Conservation (phyloP, 257 asterid genomes). For the Phtheirospermum japonicum region DNA sequence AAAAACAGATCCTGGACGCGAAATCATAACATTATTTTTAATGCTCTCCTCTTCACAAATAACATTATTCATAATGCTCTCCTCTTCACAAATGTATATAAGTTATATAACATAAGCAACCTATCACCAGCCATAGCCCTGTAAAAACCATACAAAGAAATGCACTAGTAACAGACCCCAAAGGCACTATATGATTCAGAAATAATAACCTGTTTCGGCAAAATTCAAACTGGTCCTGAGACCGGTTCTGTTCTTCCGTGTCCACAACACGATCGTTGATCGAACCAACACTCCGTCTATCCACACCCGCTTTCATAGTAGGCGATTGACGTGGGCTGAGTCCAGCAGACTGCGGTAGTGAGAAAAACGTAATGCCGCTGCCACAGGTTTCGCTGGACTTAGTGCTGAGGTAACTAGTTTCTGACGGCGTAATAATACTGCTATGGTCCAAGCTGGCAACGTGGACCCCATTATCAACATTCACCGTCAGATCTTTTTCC, state of each 20-base stretch:
- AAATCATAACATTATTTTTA: too few relatives aligned
- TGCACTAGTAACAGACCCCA: background rate
- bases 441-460: slow-evolving; percentile 46
- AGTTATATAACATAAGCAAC: slow-evolving; percentile 7
- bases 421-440: slow-evolving; percentile 56
- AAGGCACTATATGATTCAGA: background rate
- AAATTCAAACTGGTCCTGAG: slow-evolving; percentile 43
- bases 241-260: slow-evolving; percentile 32
- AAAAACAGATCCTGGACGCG: too few relatives aligned
- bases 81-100: slow-evolving; percentile 18
- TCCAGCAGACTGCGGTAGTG: slow-evolving; percentile 57
- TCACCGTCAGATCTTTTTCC: slow-evolving; percentile 45
- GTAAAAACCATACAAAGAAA: too few relatives aligned
- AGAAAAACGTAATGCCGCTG: slow-evolving; percentile 53
- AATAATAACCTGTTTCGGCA: slow-evolving; percentile 60
- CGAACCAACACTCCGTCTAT: slow-evolving; percentile 40
- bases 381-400: slow-evolving; percentile 76
- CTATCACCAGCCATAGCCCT: slow-evolving; percentile 17
- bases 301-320: slow-evolving; percentile 47
- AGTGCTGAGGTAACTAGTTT: slow-evolving; percentile 68
- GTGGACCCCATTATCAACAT: slow-evolving; percentile 47
- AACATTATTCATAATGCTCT: background rate
- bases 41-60: too few relatives aligned
- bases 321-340: slow-evolving; percentile 59
- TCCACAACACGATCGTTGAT: slow-evolving; percentile 37